Evolutionary conservation across 108 stramenopile genomes (phyloP).

Genomic region (Nannochloropsis salina): DNA sequence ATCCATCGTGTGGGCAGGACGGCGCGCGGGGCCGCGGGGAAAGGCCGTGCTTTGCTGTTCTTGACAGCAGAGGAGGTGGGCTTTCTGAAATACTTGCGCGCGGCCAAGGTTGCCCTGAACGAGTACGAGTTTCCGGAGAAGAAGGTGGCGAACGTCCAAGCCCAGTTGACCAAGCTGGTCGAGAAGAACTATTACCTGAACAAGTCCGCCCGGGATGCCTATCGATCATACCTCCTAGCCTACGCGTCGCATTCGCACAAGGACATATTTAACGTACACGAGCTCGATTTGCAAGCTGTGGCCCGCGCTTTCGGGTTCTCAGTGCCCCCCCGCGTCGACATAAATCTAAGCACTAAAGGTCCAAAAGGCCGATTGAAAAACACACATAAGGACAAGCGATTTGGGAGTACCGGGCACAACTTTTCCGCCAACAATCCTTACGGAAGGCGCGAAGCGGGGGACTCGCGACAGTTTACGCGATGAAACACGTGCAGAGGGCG

Average conservation of each 20-base stretch:
- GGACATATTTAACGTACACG: conserved; percentile 95
- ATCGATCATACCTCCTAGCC: conserved; percentile 86
- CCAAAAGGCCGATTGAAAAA: conserved; percentile 57
- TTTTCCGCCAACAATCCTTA: conserved; percentile 94
- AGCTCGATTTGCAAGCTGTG: conserved; percentile 82
- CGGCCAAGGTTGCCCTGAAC: conserved; percentile 88
- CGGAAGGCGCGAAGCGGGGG: conserved; percentile 71
- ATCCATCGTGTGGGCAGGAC: conserved; percentile 74
- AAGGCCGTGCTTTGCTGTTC: conserved; percentile 92
- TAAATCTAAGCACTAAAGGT: conserved; percentile 77
- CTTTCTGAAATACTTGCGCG: conserved; percentile 87
- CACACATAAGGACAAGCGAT: conserved; percentile 56
- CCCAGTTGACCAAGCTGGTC: conserved; percentile 83
- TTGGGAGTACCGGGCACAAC: conserved; percentile 65
- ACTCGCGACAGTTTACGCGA: conserved; percentile 83
- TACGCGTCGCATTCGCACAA: conserved; percentile 94
- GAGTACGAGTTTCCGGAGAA: conserved; percentile 95
- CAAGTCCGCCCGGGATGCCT: conserved; percentile 88
- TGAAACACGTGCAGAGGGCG: background rate
- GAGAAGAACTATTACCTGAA: conserved; percentile 98
- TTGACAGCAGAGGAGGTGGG: conserved; percentile 95
- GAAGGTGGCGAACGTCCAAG: conserved; percentile 89
- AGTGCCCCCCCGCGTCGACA: conserved; percentile 89
- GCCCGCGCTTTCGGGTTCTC: conserved; percentile 93
- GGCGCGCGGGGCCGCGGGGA: conserved; percentile 81